Evolutionary conservation across 345 rosid genomes (phyloP).

Genomic region (Triadica sebifera): DNA sequence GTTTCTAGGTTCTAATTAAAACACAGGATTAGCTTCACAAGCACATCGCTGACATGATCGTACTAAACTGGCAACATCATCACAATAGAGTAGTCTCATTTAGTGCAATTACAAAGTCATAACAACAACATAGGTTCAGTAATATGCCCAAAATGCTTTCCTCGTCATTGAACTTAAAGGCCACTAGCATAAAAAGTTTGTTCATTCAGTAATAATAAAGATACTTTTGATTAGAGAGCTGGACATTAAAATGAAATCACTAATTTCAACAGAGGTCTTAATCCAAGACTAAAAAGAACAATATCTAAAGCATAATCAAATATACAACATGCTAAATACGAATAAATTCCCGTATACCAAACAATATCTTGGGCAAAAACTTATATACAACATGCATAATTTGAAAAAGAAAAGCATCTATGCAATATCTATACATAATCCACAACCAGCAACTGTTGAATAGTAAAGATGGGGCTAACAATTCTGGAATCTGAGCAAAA

Average conservation of each 20-base stretch:
- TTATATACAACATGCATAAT: background rate
- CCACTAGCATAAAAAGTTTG: background rate
- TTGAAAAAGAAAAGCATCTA: background rate
- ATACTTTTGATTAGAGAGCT: background rate
- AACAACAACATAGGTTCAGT: background rate
- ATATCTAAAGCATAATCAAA: background rate
- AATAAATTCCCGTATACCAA: too few species aligned
- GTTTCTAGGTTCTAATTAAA: background rate
- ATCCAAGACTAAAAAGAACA: background rate
- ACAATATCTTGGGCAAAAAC: background rate
- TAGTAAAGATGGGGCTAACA: background rate
- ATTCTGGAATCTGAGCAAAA: background rate
- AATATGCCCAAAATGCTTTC: too few species aligned
- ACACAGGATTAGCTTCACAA: background rate
- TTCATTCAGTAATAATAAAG: background rate
- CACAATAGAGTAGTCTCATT: background rate
- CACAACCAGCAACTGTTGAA: background rate
- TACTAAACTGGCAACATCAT: background rate
- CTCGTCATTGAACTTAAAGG: background rate
- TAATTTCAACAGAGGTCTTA: background rate
- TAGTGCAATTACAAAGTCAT: background rate
- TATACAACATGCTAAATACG: too few species aligned
- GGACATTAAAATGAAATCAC: background rate
- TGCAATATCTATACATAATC: background rate
- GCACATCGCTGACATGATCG: too few species aligned